Evolutionary conservation across 768 basidiomycete genomes (phyloP).

Genomic region (Russula sp.): DNA sequence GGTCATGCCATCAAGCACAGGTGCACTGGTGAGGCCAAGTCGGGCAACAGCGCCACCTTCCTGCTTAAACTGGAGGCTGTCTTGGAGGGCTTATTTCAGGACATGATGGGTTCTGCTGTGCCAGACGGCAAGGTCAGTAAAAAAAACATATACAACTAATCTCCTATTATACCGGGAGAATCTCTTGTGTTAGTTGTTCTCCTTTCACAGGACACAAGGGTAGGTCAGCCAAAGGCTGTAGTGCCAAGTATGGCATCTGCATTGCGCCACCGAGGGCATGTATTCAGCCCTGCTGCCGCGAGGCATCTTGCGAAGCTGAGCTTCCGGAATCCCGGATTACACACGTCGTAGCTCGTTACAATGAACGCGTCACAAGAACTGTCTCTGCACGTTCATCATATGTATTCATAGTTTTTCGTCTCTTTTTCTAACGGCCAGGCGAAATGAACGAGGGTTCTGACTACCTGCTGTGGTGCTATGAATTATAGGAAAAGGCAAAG

Average conservation of each 20-base stretch:
- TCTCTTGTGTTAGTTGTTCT: conserved; percentile 24
- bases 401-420: conserved; percentile 33
- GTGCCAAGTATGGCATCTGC: conserved; percentile 15
- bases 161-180: conserved; percentile 19
- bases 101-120: conserved; percentile 65
- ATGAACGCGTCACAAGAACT: conserved; percentile 27
- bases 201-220: conserved; percentile 16
- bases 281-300: conserved; percentile 10
- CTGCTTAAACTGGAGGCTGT: conserved; percentile 87
- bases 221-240: conserved; percentile 21
- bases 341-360: conserved; percentile 29
- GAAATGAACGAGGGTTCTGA: conserved; percentile 44
- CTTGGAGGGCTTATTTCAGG: conserved; percentile 83
- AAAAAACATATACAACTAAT: conserved; percentile 20
- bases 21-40: conserved; percentile 53
- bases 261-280: conserved; percentile 21
- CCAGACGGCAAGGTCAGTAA: conserved; percentile 84
- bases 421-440: conserved; percentile 34
- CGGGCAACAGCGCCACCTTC: conserved; percentile 78
- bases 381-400: conserved; percentile 36
- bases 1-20: conserved; percentile 63
- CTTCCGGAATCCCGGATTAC: conserved; percentile 22
- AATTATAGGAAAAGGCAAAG: conserved; percentile 87
- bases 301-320: conserved; percentile 21
- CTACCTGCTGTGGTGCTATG: conserved; percentile 35